Conservation (phyloP, 1,284 basidiomycete species). For the Bjerkandera adusta region DNA sequence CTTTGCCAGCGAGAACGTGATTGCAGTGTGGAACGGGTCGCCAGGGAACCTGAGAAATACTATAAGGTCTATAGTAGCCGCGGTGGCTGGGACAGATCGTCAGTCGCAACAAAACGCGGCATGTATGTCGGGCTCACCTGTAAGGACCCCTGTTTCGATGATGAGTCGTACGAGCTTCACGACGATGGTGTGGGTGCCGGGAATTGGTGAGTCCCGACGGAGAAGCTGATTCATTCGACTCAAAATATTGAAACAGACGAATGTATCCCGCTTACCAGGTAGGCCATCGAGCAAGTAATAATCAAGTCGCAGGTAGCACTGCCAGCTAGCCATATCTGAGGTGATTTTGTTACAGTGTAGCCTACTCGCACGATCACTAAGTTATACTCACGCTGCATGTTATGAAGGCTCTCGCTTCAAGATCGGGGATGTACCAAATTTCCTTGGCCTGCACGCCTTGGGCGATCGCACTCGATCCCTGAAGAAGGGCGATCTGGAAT, state of each 20-base stretch:
- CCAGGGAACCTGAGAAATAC: neutral
- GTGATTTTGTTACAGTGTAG: neutral
- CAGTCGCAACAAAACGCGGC: neutral
- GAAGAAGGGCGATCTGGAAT: neutral
- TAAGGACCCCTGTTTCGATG: conserved; percentile 2
- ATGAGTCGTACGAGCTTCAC: neutral
- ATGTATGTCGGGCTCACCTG: neutral
- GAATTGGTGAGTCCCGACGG: neutral
- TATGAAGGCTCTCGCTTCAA: neutral
- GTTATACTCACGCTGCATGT: neutral
- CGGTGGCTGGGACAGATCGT: neutral
- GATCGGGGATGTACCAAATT: neutral
- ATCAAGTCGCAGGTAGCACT: conserved; percentile 1
- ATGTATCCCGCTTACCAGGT: neutral
- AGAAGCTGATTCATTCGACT: neutral
- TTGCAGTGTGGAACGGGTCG: neutral
- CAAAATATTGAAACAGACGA: neutral
- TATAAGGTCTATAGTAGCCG: conserved; percentile 1
- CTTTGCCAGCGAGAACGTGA: conserved; percentile 1
- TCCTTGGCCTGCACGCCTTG: neutral
- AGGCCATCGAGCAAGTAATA: conserved; percentile 1
- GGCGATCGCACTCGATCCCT: neutral
- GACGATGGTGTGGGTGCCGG: neutral
- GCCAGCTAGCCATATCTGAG: conserved; percentile 3
- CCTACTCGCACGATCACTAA: neutral